Base-by-base conservation (phyloP, 2,329 filamentous ascomycete species). In the Sordariomycetes sp. region DNA sequence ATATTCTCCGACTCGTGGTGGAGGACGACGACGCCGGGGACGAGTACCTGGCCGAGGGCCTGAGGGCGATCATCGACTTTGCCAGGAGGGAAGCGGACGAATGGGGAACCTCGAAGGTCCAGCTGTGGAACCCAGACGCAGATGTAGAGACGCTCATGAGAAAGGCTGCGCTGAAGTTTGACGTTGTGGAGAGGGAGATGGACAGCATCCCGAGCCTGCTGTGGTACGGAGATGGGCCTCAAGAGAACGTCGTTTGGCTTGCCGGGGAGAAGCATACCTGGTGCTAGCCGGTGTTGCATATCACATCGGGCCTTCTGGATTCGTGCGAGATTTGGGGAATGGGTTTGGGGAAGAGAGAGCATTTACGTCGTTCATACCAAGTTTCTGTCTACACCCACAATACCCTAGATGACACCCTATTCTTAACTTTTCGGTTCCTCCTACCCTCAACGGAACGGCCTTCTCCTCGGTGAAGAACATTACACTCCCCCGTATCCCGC, bases 51-150 rank as follows among this genome's bases (percentile, higher is more conserved):
- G 70, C 70, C 0, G 71, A 74, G 18, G 78, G 80, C 0, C 74
- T 95, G 60, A 76, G 78, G 43, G 80, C 81, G 2, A 78, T 96
- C 28, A 68, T 96, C 52, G 71, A 74, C 50, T 75, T 85, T 52
- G 91, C 90, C 4, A 83, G 87, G 65, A 72, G 72, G 10, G 84
- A 95, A 70, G 92, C 92, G 1, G 72, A 76, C 3, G 76, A 82
- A 59, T 96, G 89, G 87, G 75, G 80, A 52, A 83, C 90, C 73
- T 76, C 78, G 48, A 78, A 82, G 53, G 82, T 96, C 3, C 81
- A 91, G 68, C 75, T 93, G 56, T 97, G 93, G 93, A 96, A 94
- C 67, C 91, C 92, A 0, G 80, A 79, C 3, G 74, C 80, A 7
- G 65, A 78, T 61, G 68, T 85, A 28, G 68, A 68, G 67, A 61